Percentiles rank a stretch among this genome's conserved stretches.
These are phyloP conservation scores for Pseudozyma tsukubaensis DNA, from an alignment of 1,284 basidiomycete species.

Conservation along the genomic window DNA sequence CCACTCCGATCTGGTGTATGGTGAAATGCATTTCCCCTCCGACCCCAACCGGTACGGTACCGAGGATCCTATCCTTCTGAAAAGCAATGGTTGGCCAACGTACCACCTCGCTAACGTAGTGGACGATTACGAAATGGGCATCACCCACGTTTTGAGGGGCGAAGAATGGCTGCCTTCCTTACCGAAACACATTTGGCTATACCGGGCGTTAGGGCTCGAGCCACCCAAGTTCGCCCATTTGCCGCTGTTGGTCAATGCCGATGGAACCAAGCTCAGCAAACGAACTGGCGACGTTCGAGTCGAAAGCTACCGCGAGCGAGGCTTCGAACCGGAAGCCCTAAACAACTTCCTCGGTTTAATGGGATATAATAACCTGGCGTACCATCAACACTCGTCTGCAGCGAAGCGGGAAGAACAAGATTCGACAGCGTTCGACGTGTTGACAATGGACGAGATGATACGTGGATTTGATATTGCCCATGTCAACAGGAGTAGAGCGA, in stretches of 20 bases:
- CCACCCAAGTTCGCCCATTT: conserved; percentile 90
- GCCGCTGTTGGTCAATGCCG: conserved; percentile 87
- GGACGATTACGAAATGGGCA: conserved; percentile 94
- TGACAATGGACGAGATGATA: conserved; percentile 57
- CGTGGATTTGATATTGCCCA: conserved; percentile 50
- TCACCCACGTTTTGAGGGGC: conserved; percentile 93
- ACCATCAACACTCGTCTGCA: conserved; percentile 8
- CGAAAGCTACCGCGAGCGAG: conserved; percentile 82
- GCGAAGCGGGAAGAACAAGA: conserved; percentile 14
- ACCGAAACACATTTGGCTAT: conserved; percentile 91
- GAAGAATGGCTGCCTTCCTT: conserved; percentile 98
- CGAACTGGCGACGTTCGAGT: conserved; percentile 89
- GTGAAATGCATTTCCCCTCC: conserved; percentile 74
- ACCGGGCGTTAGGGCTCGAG: conserved; percentile 78
- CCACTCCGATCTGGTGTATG: conserved; percentile 80
- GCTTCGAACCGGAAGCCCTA: conserved; percentile 90
- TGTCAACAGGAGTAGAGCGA: conserved; percentile 61
- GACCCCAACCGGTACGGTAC: conserved; percentile 63
- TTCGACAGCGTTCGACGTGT: conserved; percentile 44
- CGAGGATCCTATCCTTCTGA: conserved; percentile 92
- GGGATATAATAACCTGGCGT: conserved; percentile 77
- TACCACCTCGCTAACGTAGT: conserved; percentile 96
- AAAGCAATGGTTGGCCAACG: conserved; percentile 91
- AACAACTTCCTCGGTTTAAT: conserved; percentile 93
- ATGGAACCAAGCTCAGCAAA: conserved; percentile 95